phyloP scores from a whole-genome alignment of 176 grass and related monocot species.

The Poa pratensis region DNA sequence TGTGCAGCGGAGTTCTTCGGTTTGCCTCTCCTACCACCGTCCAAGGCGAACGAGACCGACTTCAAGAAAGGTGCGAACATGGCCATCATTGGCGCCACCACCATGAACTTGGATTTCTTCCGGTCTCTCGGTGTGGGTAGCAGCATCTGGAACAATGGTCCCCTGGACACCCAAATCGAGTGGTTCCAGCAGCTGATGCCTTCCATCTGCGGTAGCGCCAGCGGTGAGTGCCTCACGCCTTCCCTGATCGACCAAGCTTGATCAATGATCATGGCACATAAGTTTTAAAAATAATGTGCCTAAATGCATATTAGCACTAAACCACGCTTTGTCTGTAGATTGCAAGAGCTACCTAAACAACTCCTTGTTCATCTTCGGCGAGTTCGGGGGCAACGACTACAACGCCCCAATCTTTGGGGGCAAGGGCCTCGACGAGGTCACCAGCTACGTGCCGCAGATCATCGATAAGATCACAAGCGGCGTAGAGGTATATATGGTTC shows the following conservation, averaged over 20 bases:
- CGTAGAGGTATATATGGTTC: constrained; percentile 59
- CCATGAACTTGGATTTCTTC: constrained; percentile 71
- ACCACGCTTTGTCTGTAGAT: constrained; percentile 22
- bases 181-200: constrained; percentile 77
- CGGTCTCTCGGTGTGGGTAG: constrained; percentile 54
- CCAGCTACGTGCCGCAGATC: constrained; percentile 59
- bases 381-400: constrained; percentile 91
- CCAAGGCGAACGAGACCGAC: constrained; percentile 51
- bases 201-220: constrained; percentile 66
- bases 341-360: constrained; percentile 62
- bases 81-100: constrained; percentile 85
- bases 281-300: no score
- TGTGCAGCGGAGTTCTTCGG: constrained; percentile 66
- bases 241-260: background rate
- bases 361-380: constrained; percentile 66
- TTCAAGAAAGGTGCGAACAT: constrained; percentile 81
- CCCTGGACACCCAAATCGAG: constrained; percentile 69
- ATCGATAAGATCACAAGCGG: constrained; percentile 55
- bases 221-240: constrained; percentile 20
- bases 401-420: constrained; percentile 69
- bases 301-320: background rate
- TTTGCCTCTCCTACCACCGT: constrained; percentile 72
- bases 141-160: constrained; percentile 69
- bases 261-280: background rate
- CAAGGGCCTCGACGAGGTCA: constrained; percentile 48